These are phyloP conservation scores for Microcos paniculata DNA, from an alignment of 345 rosid genomes.

Conservation along the genomic window DNA sequence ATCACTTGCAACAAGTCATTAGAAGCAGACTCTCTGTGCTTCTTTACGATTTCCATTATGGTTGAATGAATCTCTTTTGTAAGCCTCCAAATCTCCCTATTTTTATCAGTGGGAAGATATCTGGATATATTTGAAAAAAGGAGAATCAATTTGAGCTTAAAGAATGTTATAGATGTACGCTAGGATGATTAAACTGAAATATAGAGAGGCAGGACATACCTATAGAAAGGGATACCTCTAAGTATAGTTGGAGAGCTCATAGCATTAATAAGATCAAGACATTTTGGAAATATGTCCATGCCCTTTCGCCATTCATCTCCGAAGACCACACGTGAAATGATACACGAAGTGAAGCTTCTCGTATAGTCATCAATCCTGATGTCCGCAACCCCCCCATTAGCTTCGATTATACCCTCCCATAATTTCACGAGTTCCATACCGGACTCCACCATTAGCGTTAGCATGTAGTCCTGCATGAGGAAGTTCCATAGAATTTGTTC, in stretches of 20 bases:
- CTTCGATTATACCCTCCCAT: slow-evolving; percentile 17
- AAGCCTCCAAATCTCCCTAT: slow-evolving; percentile 13
- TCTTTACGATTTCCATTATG: background rate
- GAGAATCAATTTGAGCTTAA: background rate
- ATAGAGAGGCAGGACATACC: background rate
- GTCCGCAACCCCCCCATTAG: slow-evolving; percentile 9
- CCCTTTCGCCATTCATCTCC: slow-evolving; percentile 13
- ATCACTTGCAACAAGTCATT: slow-evolving; percentile 4
- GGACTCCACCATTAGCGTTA: slow-evolving; percentile 12
- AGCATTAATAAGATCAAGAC: background rate
- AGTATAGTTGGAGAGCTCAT: slow-evolving; percentile 6
- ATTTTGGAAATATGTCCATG: slow-evolving; percentile 2
- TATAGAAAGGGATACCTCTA: background rate
- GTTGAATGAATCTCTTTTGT: slow-evolving; percentile 7
- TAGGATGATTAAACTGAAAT: background rate
- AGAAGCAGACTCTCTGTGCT: background rate
- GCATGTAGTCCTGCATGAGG: slow-evolving; percentile 12
- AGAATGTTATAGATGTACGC: too few relatives aligned
- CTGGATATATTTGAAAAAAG: background rate
- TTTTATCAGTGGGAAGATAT: slow-evolving; percentile 11
- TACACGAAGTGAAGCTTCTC: slow-evolving; percentile 19
- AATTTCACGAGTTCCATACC: background rate
- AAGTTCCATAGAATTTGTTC: background rate
- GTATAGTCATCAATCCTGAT: slow-evolving; percentile 13
- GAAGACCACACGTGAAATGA: slow-evolving; percentile 13